These are phyloP conservation scores for Gaeumannomyces sp. DNA, from an alignment of 2,329 filamentous ascomycete genomes.

Conservation along the genomic window DNA sequence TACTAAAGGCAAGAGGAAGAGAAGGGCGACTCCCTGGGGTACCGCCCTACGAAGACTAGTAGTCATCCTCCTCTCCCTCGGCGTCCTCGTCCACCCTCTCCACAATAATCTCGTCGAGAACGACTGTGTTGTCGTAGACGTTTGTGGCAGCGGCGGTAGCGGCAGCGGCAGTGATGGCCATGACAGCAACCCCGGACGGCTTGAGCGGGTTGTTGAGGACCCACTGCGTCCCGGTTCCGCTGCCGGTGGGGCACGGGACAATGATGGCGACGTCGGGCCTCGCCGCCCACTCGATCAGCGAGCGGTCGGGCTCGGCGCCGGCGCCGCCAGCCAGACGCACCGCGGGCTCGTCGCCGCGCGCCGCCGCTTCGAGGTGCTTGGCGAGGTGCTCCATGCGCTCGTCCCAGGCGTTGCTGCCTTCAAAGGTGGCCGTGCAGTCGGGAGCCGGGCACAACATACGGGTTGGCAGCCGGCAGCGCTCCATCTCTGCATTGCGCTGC, in stretches of 20 bases:
- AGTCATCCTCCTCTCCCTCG: slow-evolving; percentile 15
- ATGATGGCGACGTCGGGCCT: slow-evolving; percentile 30
- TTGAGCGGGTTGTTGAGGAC: slow-evolving; percentile 19
- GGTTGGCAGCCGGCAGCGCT: slow-evolving; percentile 55
- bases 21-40: no score
- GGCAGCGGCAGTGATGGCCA: slow-evolving; percentile 2
- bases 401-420: slow-evolving; percentile 65
- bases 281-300: slow-evolving; percentile 33
- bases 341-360: slow-evolving; percentile 22
- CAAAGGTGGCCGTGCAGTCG: slow-evolving; percentile 55
- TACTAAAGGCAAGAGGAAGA: not conserved
- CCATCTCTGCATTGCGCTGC: slow-evolving; percentile 50
- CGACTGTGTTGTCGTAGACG: not conserved
- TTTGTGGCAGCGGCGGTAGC: not conserved
- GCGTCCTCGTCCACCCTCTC: slow-evolving; percentile 14
- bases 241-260: not conserved
- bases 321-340: slow-evolving; percentile 15
- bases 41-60: not conserved
- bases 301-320: slow-evolving; percentile 29
- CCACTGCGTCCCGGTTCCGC: slow-evolving; percentile 9
- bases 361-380: slow-evolving; percentile 61
- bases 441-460: slow-evolving; percentile 53
- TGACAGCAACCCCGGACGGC: slow-evolving; percentile 9
- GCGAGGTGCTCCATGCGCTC: slow-evolving; percentile 82
- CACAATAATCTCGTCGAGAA: slow-evolving; percentile 11